These are phyloP conservation scores for Wickerhamomyces sp. DNA, from an alignment of 1,139 yeast species.

Conservation along the genomic window DNA sequence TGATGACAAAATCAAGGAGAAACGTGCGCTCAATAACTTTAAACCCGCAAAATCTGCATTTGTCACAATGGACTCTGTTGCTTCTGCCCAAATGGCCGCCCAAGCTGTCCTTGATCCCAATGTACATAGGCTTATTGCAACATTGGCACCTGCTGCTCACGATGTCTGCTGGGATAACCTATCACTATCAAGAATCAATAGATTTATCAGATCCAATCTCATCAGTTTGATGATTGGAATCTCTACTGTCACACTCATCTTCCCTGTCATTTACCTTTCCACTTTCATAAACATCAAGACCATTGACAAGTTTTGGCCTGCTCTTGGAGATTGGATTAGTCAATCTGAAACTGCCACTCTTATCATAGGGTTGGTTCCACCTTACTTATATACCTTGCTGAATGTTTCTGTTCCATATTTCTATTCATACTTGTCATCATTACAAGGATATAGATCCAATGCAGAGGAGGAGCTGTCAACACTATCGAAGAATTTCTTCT, in stretches of 20 bases:
- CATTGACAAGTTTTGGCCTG: slow-evolving; percentile 69
- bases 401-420: slow-evolving; percentile 72
- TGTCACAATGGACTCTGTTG: slow-evolving; percentile 79
- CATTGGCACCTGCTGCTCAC: slow-evolving; percentile 82
- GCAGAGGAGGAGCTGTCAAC: slow-evolving; percentile 80
- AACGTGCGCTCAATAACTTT: slow-evolving; percentile 42
- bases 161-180: slow-evolving; percentile 81
- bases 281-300: slow-evolving; percentile 65
- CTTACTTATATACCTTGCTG: slow-evolving; percentile 68
- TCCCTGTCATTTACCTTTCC: slow-evolving; percentile 72
- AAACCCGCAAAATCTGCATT: slow-evolving; percentile 50
- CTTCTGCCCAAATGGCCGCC: slow-evolving; percentile 86
- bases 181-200: slow-evolving; percentile 51
- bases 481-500: slow-evolving; percentile 76
- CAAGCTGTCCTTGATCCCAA: slow-evolving; percentile 83
- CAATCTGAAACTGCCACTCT: slow-evolving; percentile 55
- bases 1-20: slow-evolving; percentile 49
- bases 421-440: slow-evolving; percentile 60
- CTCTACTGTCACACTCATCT: slow-evolving; percentile 60
- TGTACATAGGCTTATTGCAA: slow-evolving; percentile 65
- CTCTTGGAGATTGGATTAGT: slow-evolving; percentile 57
- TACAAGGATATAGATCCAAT: slow-evolving; percentile 73
- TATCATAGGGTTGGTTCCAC: slow-evolving; percentile 75
- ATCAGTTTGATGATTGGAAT: slow-evolving; percentile 63
- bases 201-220: slow-evolving; percentile 52